Conservation (phyloP, 1,284 basidiomycete genomes). For the Naganishia albida region DNA sequence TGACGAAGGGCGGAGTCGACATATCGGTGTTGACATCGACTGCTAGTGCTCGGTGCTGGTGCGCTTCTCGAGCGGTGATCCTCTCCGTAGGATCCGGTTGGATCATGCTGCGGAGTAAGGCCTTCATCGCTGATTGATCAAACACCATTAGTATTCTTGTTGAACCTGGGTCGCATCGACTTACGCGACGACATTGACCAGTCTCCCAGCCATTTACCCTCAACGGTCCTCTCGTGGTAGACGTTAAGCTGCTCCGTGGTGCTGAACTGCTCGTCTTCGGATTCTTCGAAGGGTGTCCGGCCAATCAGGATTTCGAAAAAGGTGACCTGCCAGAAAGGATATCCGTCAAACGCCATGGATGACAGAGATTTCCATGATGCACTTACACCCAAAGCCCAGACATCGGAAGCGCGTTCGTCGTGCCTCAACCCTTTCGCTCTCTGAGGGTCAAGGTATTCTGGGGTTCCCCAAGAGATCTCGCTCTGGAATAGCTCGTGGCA, state of each 20-base stretch:
- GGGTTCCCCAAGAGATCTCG: constrained; percentile 82
- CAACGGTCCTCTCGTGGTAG: constrained; percentile 77
- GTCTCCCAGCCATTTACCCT: constrained; percentile 76
- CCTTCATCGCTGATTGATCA: constrained; percentile 39
- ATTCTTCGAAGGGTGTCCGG: constrained; percentile 84
- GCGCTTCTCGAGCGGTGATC: constrained; percentile 46
- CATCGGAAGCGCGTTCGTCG: constrained; percentile 86
- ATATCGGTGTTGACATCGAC: constrained; percentile 39
- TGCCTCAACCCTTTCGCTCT: constrained; percentile 80
- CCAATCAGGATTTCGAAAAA: constrained; percentile 90
- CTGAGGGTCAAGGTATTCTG: constrained; percentile 64
- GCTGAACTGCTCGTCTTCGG: constrained; percentile 75
- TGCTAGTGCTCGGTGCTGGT: constrained; percentile 47
- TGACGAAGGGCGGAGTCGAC: constrained; percentile 51
- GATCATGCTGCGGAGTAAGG: constrained; percentile 49
- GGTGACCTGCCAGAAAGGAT: constrained; percentile 59
- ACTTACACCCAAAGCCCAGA: constrained; percentile 80
- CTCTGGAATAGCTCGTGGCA: constrained; percentile 66
- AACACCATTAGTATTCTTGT: constrained; percentile 20
- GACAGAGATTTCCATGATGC: not conserved
- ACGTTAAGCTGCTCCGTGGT: constrained; percentile 75
- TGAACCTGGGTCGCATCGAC: constrained; percentile 25
- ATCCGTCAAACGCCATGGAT: constrained; percentile 9
- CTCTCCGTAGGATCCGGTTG: constrained; percentile 46
- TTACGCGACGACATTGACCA: constrained; percentile 68